Evolutionary conservation across 2,329 filamentous ascomycete species (phyloP), one percentile per base, ranked within the genome.

Genomic region (Lomentospora prolificans): DNA sequence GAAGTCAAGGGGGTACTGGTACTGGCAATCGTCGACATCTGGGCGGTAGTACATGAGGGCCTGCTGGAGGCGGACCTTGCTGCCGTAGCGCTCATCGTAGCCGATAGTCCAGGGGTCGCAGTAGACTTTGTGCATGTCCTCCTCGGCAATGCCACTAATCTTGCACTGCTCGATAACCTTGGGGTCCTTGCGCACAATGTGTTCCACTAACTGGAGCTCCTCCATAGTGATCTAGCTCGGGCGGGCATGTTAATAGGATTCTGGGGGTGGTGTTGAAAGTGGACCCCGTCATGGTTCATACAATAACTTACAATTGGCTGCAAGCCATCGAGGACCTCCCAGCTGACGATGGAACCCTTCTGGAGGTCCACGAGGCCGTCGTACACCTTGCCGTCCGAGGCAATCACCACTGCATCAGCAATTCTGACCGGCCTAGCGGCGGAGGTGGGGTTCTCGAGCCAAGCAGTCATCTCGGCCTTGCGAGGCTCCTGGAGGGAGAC

Each of bases 81-180:
- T 92, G 59, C 90, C 91, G 64, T 90, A 94, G 48, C 91, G 85
- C 72, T 95, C 89, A 64, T 96, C 91, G 66, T 90, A 95, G 51
- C 91, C 91, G 69, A 96, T 95, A 1, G 91, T 95, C 91, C 91
- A 96, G 9, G 89, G 90, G 67, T 96, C 91, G 70, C 90, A 95
- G 74, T 95, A 96, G 51, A 96, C 89, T 72, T 96, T 96, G 75
- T 94, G 75, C 91, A 96, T 96, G 58, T 95, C 88, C 61, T 87
- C 79, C 57, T 78, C 78, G 10, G 89, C 81, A 58, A 96, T 89
- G 1, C 91, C 91, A 58, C 90, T 80, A 58, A 96, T 80, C 5
- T 80, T 81, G 65, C 91, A 96, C 69, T 96, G 90, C 70, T 96
- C 89, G 61, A 96, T 94, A 58, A 96, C 90, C 64, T 86, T 87